Evolutionary conservation across 2,329 filamentous ascomycete species (phyloP).

Genomic region (Penicillium decumbens): DNA sequence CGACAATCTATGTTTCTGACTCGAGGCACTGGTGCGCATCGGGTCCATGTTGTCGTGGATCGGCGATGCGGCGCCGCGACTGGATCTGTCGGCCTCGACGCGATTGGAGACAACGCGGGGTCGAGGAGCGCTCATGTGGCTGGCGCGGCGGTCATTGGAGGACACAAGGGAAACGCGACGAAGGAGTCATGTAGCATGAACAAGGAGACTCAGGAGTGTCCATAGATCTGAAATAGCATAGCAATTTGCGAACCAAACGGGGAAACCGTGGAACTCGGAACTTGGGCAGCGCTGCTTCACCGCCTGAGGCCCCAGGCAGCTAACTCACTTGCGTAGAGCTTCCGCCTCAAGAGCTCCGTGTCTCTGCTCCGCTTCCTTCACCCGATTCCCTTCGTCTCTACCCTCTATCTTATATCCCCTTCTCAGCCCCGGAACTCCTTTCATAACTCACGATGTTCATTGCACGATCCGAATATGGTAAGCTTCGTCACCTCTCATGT

Average conservation of each 20-base stretch:
- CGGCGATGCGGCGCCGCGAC: slow-evolving; percentile 30
- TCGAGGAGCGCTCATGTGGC: slow-evolving; percentile 36
- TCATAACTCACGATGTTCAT: slow-evolving; percentile 81
- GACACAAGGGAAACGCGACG: slow-evolving; percentile 30
- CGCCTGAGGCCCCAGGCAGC: slow-evolving; percentile 31
- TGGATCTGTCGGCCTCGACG: slow-evolving; percentile 32
- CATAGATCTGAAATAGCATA: slow-evolving; percentile 2
- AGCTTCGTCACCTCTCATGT: slow-evolving; percentile 40
- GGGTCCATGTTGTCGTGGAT: slow-evolving; percentile 32
- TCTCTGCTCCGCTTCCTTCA: slow-evolving; percentile 14
- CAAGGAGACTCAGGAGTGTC: not conserved
- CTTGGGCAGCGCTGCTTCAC: slow-evolving; percentile 16
- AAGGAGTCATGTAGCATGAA: slow-evolving; percentile 23
- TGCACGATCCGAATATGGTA: slow-evolving; percentile 99
- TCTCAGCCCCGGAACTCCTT: not conserved
- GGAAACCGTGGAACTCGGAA: slow-evolving; percentile 8
- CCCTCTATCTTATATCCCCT: not conserved
- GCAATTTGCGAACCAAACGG: slow-evolving; percentile 3
- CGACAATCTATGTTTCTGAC: slow-evolving; percentile 30
- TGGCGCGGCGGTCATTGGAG: slow-evolving; percentile 39
- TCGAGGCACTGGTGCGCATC: slow-evolving; percentile 29
- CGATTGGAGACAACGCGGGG: slow-evolving; percentile 41
- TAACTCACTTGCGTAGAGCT: slow-evolving; percentile 37
- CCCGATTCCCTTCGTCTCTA: slow-evolving; percentile 4
- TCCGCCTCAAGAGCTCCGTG: slow-evolving; percentile 29